phyloP scores from a whole-genome alignment of 1,139 yeast genomes.

The Debaryomyces coudertii region DNA sequence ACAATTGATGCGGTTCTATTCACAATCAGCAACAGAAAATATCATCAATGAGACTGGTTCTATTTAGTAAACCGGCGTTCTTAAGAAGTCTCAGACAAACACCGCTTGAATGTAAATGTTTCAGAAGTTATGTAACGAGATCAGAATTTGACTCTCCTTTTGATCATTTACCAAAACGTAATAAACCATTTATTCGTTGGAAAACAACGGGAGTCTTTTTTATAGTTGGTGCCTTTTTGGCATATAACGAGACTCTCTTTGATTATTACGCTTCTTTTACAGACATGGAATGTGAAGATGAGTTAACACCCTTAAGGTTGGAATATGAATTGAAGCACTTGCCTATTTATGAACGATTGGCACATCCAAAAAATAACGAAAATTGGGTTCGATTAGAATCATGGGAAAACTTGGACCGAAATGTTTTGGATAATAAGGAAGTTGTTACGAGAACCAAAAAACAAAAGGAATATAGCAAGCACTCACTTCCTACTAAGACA shows the following conservation, averaged over 20 bases:
- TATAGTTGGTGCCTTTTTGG: slow-evolving; percentile 31
- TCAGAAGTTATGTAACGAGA: slow-evolving; percentile 30
- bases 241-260: slow-evolving; percentile 40
- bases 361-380: slow-evolving; percentile 40
- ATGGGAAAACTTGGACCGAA: slow-evolving; percentile 62
- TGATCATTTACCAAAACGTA: slow-evolving; percentile 32
- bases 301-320: slow-evolving; percentile 32
- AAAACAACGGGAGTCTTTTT: slow-evolving; percentile 32
- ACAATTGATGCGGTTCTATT: too few species aligned
- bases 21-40: too few species aligned
- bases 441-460: slow-evolving; percentile 22
- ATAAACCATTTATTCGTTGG: slow-evolving; percentile 38
- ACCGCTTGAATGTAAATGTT: not conserved
- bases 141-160: slow-evolving; percentile 40
- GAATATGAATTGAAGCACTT: slow-evolving; percentile 53
- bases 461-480: slow-evolving; percentile 37
- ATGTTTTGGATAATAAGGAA: slow-evolving; percentile 34
- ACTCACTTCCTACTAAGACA: slow-evolving; percentile 34
- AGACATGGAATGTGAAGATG: slow-evolving; percentile 23
- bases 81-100: not conserved
- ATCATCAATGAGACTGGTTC: not conserved
- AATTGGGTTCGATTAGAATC: slow-evolving; percentile 53
- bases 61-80: not conserved
- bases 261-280: slow-evolving; percentile 38
- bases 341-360: slow-evolving; percentile 54